Conservation (phyloP, 108 stramenopile genomes). For the Nitzschia putrida region DNA sequence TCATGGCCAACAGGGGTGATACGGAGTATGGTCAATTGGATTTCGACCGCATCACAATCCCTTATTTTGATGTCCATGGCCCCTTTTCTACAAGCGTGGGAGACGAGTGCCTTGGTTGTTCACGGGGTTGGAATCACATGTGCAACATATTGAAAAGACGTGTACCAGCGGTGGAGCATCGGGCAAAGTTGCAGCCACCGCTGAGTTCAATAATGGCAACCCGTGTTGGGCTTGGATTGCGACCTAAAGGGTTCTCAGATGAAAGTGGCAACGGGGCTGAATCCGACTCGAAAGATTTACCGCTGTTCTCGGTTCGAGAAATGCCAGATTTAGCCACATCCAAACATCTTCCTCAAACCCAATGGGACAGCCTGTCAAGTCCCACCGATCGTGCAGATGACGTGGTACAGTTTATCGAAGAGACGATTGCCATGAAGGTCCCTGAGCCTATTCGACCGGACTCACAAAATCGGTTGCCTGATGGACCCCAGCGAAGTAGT, state of each 20-base stretch:
- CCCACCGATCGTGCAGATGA: slow-evolving; percentile 70
- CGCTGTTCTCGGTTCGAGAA: slow-evolving; percentile 24
- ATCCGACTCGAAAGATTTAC: slow-evolving; percentile 23
- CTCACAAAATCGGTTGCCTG: not conserved
- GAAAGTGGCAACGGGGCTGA: slow-evolving; percentile 15
- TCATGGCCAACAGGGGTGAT: slow-evolving; percentile 45
- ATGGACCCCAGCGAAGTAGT: slow-evolving; percentile 8
- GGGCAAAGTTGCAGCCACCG: slow-evolving; percentile 77
- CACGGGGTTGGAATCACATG: slow-evolving; percentile 81
- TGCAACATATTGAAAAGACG: slow-evolving; percentile 71
- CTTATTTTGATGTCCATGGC: slow-evolving; percentile 77
- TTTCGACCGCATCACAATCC: slow-evolving; percentile 43
- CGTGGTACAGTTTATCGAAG: slow-evolving; percentile 70
- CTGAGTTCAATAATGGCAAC: slow-evolving; percentile 72
- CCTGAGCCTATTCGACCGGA: slow-evolving; percentile 43
- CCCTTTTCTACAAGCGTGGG: slow-evolving; percentile 78
- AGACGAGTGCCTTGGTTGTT: slow-evolving; percentile 83
- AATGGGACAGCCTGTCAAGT: slow-evolving; percentile 44
- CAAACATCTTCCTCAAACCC: slow-evolving; percentile 26
- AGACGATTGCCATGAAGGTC: slow-evolving; percentile 57
- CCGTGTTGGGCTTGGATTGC: slow-evolving; percentile 73
- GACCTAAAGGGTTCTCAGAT: slow-evolving; percentile 17
- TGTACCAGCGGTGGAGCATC: slow-evolving; percentile 65
- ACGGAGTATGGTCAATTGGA: slow-evolving; percentile 44
- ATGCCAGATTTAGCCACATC: slow-evolving; percentile 19